Percentiles rank a stretch among this genome's conserved stretches.
phyloP scores from a whole-genome alignment of 169 alveolate genomes.

The Cryptosporidium ryanae region DNA sequence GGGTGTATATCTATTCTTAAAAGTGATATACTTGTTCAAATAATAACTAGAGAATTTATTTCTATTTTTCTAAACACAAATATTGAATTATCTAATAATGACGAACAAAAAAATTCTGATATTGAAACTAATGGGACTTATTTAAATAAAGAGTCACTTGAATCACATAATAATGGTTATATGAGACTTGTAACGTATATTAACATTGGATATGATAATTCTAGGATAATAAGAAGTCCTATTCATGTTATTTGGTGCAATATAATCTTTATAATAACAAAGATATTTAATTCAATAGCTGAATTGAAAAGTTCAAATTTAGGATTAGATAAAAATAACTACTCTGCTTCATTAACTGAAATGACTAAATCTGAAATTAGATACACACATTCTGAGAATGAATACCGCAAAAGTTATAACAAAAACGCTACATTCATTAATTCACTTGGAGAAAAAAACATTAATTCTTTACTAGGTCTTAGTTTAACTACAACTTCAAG shows the following conservation, averaged over 20 bases:
- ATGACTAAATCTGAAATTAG: constrained; percentile 23
- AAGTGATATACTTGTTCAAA: constrained; percentile 44
- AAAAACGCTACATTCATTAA: neutral
- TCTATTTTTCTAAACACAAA: neutral
- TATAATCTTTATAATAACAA: constrained; percentile 28
- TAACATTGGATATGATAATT: constrained; percentile 15
- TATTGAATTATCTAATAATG: neutral
- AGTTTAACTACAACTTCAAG: constrained; percentile 23
- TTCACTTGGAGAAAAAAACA: neutral
- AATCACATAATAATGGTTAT: neutral
- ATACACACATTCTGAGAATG: neutral
- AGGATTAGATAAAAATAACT: neutral
- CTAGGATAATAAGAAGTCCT: constrained; percentile 37
- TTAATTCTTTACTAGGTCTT: neutral
- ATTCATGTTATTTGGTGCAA: constrained; percentile 66
- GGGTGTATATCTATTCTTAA: constrained; percentile 46
- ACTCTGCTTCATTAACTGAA: neutral
- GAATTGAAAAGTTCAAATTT: neutral
- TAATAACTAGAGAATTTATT: neutral
- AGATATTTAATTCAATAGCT: constrained; percentile 11
- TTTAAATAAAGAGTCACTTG: neutral
- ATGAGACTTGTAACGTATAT: constrained; percentile 52
- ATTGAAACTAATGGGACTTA: neutral
- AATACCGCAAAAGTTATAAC: neutral
- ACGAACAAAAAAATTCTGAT: neutral